Evolutionary conservation across 2,329 filamentous ascomycete genomes (phyloP).

Genomic region (Elsinoe batatas): DNA sequence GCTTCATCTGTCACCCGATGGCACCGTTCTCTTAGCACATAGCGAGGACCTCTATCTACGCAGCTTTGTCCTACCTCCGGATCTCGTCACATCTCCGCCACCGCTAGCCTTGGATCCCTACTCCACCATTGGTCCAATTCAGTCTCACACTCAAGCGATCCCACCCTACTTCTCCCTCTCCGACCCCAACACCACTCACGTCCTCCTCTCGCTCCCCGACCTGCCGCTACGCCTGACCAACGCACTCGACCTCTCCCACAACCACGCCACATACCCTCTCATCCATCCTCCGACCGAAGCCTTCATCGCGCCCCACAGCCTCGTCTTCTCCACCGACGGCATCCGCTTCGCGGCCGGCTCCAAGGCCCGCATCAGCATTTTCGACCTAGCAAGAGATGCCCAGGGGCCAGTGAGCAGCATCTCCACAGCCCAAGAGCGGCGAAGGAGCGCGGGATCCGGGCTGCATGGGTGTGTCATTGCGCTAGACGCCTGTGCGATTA

Average conservation of each 20-base stretch:
- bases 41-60: constrained; percentile 42
- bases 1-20: constrained; percentile 43
- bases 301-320: constrained; percentile 44
- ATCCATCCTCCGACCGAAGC: constrained; percentile 47
- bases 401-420: too few relatives aligned
- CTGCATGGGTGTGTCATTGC: too few relatives aligned
- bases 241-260: constrained; percentile 36
- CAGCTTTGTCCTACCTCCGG: constrained; percentile 44
- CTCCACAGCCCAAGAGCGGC: too few relatives aligned
- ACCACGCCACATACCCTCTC: constrained; percentile 45
- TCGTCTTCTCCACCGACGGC: constrained; percentile 43
- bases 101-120: constrained; percentile 36
- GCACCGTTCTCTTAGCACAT: constrained; percentile 47
- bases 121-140: constrained; percentile 40
- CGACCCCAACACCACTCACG: constrained; percentile 39
- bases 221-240: constrained; percentile 49
- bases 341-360: constrained; percentile 49
- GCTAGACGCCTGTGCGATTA: too few relatives aligned
- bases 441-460: too few relatives aligned
- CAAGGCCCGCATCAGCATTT: constrained; percentile 42
- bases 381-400: too few relatives aligned
- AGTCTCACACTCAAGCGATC: constrained; percentile 34
- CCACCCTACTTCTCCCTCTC: constrained; percentile 47
- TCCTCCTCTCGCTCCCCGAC: constrained; percentile 44
- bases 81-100: constrained; percentile 33